Conservation (phyloP, 176 grass and related monocot species). For the Guadua angustifolia region DNA sequence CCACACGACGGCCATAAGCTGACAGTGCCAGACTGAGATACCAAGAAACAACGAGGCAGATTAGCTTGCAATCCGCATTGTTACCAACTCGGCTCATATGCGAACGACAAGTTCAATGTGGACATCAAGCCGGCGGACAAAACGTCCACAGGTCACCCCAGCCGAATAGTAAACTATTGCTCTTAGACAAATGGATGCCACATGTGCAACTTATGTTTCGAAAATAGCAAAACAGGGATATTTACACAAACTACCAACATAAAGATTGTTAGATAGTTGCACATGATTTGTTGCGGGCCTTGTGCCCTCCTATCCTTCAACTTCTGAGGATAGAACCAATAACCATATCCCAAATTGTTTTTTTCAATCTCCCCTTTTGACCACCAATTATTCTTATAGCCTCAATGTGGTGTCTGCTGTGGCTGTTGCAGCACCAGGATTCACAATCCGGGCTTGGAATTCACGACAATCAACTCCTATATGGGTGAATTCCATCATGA, state of each 20-base stretch:
- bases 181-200: neutral
- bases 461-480: constrained; percentile 55
- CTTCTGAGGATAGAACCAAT: constrained; percentile 27
- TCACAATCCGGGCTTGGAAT: constrained; percentile 39
- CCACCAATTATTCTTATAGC: constrained; percentile 13
- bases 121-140: neutral
- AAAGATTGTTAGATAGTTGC: neutral
- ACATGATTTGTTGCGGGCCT: constrained; percentile 4
- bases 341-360: neutral
- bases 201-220: neutral
- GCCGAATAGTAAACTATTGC: neutral
- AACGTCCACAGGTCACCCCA: neutral
- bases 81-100: neutral
- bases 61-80: neutral
- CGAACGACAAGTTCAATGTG: neutral
- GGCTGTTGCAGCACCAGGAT: neutral
- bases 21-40: neutral
- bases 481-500: constrained; percentile 54
- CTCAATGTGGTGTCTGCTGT: constrained; percentile 39
- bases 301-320: constrained; percentile 29
- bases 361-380: neutral
- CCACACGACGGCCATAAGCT: neutral
- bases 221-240: neutral
- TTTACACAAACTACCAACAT: constrained; percentile 18
- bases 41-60: neutral